Conservation (phyloP, 2,329 filamentous ascomycete species). For the Penicillium frequentans region DNA sequence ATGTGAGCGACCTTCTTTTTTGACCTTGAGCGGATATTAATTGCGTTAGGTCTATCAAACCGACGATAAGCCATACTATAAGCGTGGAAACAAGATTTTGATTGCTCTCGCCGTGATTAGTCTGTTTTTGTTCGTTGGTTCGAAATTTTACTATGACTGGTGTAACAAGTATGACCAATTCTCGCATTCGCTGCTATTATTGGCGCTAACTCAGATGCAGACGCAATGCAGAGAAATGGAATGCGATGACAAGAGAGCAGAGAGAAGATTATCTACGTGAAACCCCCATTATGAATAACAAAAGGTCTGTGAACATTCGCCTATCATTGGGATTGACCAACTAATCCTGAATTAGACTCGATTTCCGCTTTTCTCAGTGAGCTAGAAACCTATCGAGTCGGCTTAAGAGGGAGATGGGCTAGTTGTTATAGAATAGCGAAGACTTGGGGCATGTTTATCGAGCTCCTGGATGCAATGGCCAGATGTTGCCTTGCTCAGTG, state of each 20-base stretch:
- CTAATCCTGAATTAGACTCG: conserved; percentile 27
- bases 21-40: neutral
- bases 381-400: neutral
- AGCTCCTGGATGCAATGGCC: too few relatives aligned
- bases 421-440: too few relatives aligned
- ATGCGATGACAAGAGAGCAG: conserved; percentile 40
- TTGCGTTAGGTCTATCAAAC: conserved; percentile 55
- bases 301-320: conserved; percentile 33
- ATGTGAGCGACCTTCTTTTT: conserved; percentile 28
- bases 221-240: conserved; percentile 38
- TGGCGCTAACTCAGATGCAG: conserved; percentile 14
- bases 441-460: too few relatives aligned
- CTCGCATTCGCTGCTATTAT: neutral
- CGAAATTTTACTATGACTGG: conserved; percentile 42
- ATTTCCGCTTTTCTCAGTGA: conserved; percentile 39
- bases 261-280: conserved; percentile 37
- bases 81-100: conserved; percentile 58
- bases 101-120: conserved; percentile 54
- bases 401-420: neutral
- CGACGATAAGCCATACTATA: conserved; percentile 58
- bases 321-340: neutral
- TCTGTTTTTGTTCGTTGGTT: conserved; percentile 51
- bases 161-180: conserved; percentile 36
- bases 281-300: conserved; percentile 42
- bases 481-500: too few relatives aligned